Evolutionary conservation across 306 rosid genomes (phyloP), one percentile per base, ranked within the genome.

Genomic region (Prunus armeniaca): DNA sequence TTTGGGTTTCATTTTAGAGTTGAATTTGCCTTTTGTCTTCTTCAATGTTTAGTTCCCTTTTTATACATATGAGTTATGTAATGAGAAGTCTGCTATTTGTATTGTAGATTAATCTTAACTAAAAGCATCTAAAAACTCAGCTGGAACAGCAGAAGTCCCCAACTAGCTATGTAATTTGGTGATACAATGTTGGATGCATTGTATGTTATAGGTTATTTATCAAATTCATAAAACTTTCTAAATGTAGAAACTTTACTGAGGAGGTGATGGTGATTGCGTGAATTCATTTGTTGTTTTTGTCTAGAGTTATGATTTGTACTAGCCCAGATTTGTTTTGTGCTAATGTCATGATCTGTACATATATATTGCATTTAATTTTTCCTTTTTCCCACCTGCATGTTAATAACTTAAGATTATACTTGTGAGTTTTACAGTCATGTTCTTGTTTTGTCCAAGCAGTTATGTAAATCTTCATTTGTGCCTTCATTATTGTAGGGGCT

Each of bases 191-290:
- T 47, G 2, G 41, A 34, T 20, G 18, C 55, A 67, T 76, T 58
- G 30, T 51, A 27, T 70, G 27, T 51, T 46, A n/a, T 12, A 19
- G 65, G 46, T n/a, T 20, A 4, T 38, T 12, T 52, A 17, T 12
- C 32, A 77, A 65, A 32, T 55, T 70, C 56, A 28, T 52, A 25
- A 22, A 76, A 72, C 58, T 38, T 63, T 60, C 63, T 27, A 43
- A 43, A 65, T 73, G 55, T 43, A 50, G 27, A 41, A 47, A 72
- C 62, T 63, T 45, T 79, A 32, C 71, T 82, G 52, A 81, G 99
- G 97, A 96, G 97, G 99, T 96, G 78, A 84, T 78, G 62, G n/a
- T 76, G 63, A 32, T 32, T 32, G 6, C 41, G 15, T 19, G 5
- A 30, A 3, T 19, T n/a, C 52, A 13, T 61, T 19, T 63, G 52